Evolutionary conservation across 2,329 filamentous ascomycete species (phyloP), one percentile per base, ranked within the genome.

Genomic region (Colletotrichum salicis): DNA sequence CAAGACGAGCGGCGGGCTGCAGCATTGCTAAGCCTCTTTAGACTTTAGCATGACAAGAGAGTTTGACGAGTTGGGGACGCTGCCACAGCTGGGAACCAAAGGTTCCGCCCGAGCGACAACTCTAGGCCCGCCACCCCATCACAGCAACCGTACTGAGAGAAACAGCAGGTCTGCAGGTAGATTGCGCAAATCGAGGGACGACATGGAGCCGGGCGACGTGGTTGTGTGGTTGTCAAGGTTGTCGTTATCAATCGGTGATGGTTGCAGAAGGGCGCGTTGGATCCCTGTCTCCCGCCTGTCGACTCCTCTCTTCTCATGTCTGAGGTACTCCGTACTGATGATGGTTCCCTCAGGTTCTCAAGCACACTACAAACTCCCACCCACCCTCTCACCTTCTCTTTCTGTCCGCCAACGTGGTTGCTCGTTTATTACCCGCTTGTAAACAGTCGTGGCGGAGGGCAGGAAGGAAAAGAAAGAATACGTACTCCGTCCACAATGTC

Each of bases 401-500:
- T 2, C 41, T 48, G 41, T n/a, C 19, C 19, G 41, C 41, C 41
- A 48, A 48, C 19, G 55, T 11, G 29, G 51, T 54, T 27, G 55
- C 41, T 22, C 8, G 41, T 22, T 48, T 48, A 48, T 15, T 3
- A 29, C 5, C 19, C 3, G 15, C 19, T 19, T 22, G n/a, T 8
- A 29, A 19, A 19, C 19, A 4, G 4, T 56, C 35, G 5, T 48
- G n/a, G 33, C 15, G 13, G 24, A 10, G 22, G 15, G 13, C 22
- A 48, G 67, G 27, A 56, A 37, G n/a, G 35, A 56, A 67, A 70
- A 70, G 67, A 37, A 61, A 61, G 37, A 6, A 45, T 48, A 48
- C 41, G 19, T 48, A 22, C 27, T 29, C 27, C 2, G 27, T 29
- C 2, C 8, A 48, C 41, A 22, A 48, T 48, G 41, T 22, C 41